Evolutionary conservation across 331 rosid species (phyloP), one percentile per base, ranked within the genome.

Genomic region (Spiraea crenata): DNA sequence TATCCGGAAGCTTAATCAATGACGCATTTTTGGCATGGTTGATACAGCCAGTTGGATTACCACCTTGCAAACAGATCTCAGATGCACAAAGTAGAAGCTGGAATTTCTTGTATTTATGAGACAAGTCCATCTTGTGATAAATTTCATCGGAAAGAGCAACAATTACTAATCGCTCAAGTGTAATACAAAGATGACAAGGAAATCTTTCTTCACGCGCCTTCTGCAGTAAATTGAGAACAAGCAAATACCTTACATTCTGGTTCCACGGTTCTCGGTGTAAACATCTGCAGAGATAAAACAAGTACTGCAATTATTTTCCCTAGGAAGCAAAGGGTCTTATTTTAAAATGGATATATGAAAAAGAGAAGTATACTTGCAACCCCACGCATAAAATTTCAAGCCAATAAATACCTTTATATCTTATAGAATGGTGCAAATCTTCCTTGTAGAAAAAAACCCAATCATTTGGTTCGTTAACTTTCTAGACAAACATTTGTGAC

Each of bases 131-230:
- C 72, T 71, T 38, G 19, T 77, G 63, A 82, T 77, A 79, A 54
- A 71, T 46, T 69, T 83, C 88, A 82, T 81, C 71, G 59, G 92
- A 84, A 72, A 93, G 90, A 59, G 97, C 84, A 69, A 78, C 75
- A 46, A 17, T 44, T 64, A 81, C 83, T 58, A 93, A 81, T 77
- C 95, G 95, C 84, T 78, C 80, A 65, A 93, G 87, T 50, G 69
- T 63, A 60, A 71, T 52, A 74, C 96, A 78, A 19, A 87, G 82
- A 84, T 90, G 86, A 51, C 47, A 77, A 77, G 99, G 99, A 84
- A 85, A 93, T 77, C 85, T 87, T 82, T 93, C 92, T 86, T 93
- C 96, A 7, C 96, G 95, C 67, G 98, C 98, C 81, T 79, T 89
- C 76, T 93, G 99, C 57, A 87, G 75, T 72, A 75, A 81, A 81